Percentiles rank a stretch among this genome's conserved stretches.
Evolutionary conservation across 1,284 basidiomycete genomes (phyloP).

Genomic region (Ceratobasidium sp.): DNA sequence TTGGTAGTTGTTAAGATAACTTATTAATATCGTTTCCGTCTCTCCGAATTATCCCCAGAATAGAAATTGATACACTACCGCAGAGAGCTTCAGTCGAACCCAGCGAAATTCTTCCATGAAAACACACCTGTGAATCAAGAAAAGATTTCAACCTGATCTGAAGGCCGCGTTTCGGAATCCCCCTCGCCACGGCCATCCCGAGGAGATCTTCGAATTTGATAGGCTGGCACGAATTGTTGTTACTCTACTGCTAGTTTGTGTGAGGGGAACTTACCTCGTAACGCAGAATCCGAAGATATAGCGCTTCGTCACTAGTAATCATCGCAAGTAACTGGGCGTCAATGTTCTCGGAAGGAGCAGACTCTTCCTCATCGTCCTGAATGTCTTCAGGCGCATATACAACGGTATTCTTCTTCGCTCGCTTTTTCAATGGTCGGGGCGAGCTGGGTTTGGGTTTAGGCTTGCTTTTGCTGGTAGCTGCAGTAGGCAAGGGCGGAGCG

Average conservation of each 20-base stretch:
- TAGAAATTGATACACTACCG: slow-evolving; percentile 45
- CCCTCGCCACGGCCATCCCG: slow-evolving; percentile 51
- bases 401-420: background rate
- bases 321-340: slow-evolving; percentile 54
- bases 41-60: slow-evolving; percentile 13
- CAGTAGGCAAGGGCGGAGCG: background rate
- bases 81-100: background rate
- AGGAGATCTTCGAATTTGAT: slow-evolving; percentile 65
- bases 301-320: slow-evolving; percentile 57
- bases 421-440: slow-evolving; percentile 10
- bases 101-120: background rate
- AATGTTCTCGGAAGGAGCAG: slow-evolving; percentile 50
- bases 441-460: background rate
- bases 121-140: slow-evolving; percentile 64
- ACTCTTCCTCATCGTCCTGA: slow-evolving; percentile 49
- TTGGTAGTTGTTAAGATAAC: too few relatives aligned
- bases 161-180: slow-evolving; percentile 52
- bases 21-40: slow-evolving; percentile 9
- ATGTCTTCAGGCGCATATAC: slow-evolving; percentile 2
- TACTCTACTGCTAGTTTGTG: background rate
- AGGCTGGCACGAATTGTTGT: slow-evolving; percentile 55
- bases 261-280: slow-evolving; percentile 61
- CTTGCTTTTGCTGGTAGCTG: background rate
- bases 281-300: slow-evolving; percentile 64
- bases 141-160: slow-evolving; percentile 59